These are phyloP conservation scores for Drosera capensis DNA, from an alignment of 148 eudicot species.

Conservation along the genomic window DNA sequence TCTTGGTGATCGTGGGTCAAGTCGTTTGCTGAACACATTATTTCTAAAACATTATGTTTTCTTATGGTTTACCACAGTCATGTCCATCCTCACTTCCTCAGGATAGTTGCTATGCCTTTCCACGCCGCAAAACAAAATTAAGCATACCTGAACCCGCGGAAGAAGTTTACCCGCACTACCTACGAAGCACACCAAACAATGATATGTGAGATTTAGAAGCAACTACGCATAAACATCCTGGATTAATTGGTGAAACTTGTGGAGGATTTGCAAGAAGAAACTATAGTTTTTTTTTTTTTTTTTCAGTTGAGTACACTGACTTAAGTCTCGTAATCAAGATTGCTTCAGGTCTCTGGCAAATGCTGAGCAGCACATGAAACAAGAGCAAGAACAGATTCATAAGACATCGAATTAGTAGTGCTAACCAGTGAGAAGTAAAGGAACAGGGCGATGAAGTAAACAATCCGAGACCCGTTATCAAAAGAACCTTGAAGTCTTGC, in stretches of 20 bases:
- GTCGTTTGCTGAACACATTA: too few species aligned
- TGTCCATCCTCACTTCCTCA: too few species aligned
- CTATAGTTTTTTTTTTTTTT: not conserved
- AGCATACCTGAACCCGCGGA: conserved; percentile 32
- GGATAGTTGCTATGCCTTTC: too few species aligned
- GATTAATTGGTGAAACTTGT: not conserved
- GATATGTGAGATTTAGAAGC: not conserved
- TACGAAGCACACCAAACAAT: conserved; percentile 9
- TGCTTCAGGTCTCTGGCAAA: not conserved
- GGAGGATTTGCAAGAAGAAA: not conserved
- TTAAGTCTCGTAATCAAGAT: too few species aligned
- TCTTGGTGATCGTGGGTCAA: too few species aligned
- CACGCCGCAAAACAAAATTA: not conserved
- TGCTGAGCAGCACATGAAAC: not conserved
- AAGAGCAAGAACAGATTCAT: too few species aligned
- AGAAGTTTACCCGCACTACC: conserved; percentile 88
- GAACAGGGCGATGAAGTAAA: conserved; percentile 77
- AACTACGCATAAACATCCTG: not conserved
- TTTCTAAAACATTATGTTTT: too few species aligned
- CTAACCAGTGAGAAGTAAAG: conserved; percentile 86
- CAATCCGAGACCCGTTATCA: conserved; percentile 53
- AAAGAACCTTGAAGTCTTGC: conserved; percentile 70
- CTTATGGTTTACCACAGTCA: too few species aligned
- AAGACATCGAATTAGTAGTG: too few species aligned
- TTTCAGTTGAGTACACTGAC: not conserved